Evolutionary conservation across 179 eudicot genomes (phyloP).

Genomic region (Patellifolia procumbens): DNA sequence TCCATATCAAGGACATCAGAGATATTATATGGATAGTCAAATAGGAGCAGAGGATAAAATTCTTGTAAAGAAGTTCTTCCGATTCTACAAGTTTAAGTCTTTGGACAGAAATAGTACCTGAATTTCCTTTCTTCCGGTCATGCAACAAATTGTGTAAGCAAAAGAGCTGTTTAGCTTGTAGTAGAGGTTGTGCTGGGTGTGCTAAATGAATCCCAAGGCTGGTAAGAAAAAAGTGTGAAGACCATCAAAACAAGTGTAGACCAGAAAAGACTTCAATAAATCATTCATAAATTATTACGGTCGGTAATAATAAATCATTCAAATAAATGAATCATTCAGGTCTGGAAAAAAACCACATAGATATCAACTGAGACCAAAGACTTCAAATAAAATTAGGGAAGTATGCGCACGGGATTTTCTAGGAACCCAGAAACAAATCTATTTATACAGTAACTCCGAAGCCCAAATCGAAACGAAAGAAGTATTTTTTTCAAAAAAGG

Average conservation of each 20-base stretch:
- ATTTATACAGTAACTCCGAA: conserved; percentile 3
- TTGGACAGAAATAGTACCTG: conserved; percentile 44
- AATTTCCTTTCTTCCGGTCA: conserved; percentile 45
- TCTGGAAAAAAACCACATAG: not conserved
- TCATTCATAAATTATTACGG: too few species aligned
- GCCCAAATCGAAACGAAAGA: conserved; percentile 3
- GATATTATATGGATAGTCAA: not conserved
- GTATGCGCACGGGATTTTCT: not conserved
- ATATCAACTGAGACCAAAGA: not conserved
- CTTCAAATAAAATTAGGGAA: not conserved
- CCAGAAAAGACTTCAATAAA: not conserved
- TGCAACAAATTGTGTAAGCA: conserved; percentile 70
- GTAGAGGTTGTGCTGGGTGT: conserved; percentile 79
- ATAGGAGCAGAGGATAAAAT: too few species aligned
- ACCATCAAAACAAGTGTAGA: conserved; percentile 3
- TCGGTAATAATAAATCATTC: too few species aligned
- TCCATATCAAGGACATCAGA: not conserved
- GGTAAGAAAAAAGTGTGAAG: conserved; percentile 11
- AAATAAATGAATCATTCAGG: too few species aligned
- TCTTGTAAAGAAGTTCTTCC: not conserved
- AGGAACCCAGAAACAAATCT: too few species aligned
- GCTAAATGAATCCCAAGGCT: conserved; percentile 59
- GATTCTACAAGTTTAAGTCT: too few species aligned
- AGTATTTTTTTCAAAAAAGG: too few species aligned
- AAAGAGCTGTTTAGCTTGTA: conserved; percentile 87